A percentile compares a stretch with the other conserved stretches of the same genome.
Conservation (phyloP, 805 yeast species). For the Teunomyces panamensis region DNA sequence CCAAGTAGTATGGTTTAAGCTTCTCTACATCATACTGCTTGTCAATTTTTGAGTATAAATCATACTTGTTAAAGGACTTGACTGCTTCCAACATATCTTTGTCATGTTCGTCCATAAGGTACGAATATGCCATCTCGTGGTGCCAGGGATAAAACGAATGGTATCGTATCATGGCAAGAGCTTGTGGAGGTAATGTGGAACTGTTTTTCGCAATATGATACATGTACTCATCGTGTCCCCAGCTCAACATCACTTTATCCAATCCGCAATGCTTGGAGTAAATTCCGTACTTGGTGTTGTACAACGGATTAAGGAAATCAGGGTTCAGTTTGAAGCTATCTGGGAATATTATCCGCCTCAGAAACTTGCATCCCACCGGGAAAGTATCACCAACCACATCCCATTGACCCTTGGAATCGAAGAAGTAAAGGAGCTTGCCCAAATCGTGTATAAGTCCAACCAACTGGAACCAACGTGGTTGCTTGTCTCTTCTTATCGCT, state of each 20-base stretch:
- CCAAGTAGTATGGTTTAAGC: conserved; percentile 57
- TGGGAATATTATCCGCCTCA: conserved; percentile 56
- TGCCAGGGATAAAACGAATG: conserved; percentile 80
- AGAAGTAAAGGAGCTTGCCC: conserved; percentile 66
- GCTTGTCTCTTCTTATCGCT: conserved; percentile 62
- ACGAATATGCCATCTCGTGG: conserved; percentile 62
- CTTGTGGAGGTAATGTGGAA: conserved; percentile 62
- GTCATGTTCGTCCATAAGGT: conserved; percentile 64
- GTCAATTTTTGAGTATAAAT: conserved; percentile 62
- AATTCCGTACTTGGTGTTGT: conserved; percentile 63
- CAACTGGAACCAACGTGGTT: conserved; percentile 74
- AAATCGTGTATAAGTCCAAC: conserved; percentile 72
- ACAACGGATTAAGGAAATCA: conserved; percentile 60
- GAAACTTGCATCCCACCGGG: conserved; percentile 69
- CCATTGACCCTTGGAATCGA: conserved; percentile 75
- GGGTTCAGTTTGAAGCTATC: conserved; percentile 61
- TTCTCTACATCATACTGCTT: conserved; percentile 45
- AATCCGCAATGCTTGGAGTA: conserved; percentile 64
- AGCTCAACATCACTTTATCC: conserved; percentile 66
- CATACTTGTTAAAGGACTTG: conserved; percentile 64
- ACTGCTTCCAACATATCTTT: conserved; percentile 60
- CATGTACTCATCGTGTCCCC: conserved; percentile 84
- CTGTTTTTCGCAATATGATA: conserved; percentile 66
- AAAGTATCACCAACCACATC: conserved; percentile 80
- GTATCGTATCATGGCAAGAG: conserved; percentile 69